Evolutionary conservation across 805 yeast species (phyloP), one percentile per base, ranked within the genome.

Genomic region (Lachancea thermotolerans): DNA sequence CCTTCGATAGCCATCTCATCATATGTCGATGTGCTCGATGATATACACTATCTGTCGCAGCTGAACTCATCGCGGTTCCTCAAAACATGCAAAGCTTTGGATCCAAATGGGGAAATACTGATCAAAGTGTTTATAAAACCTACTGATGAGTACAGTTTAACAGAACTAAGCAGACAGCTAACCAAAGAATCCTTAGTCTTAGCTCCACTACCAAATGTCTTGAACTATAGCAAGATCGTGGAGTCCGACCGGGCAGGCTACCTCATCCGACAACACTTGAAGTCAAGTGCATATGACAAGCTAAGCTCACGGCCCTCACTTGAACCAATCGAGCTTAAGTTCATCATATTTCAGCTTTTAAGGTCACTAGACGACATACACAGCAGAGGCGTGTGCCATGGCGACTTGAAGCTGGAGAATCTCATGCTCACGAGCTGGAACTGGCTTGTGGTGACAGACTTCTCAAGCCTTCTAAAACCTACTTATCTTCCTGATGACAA

Each of bases 211-310:
- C 79, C 80, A 10, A 84, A 83, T 54, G 82, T 79, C 3, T 59
- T 89, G 25, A 84, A 93, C 5, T 91, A 82, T 66, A 68, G 77
- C 39, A 77, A 81, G 44, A 70, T 93, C 34, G 72, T 89, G 10
- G 96, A 90, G 57, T 87, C 96, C 0, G 95, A 85, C 43, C 71
- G 97, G 37, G 98, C 98, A 0, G 95, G 93, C 0, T 93, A 91
- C 66, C 62, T 91, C 38, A 79, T 91, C 40, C 75, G 99, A 44
- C 97, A 91, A 50, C 80, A 78, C 68, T 69, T 87, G 49, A 76
- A 81, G 54, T 79, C 83, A 41, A 90, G 85, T 57, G 67, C 90
- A n/a, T 89, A 89, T 60, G 98, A 93, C 58, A 69, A 97, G 48
- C 70, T 93, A 35, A 76, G 95, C 37, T 78, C 90, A 6, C 70